phyloP scores from a whole-genome alignment of 2,329 filamentous ascomycete genomes.

The Tympanopsis confertula region DNA sequence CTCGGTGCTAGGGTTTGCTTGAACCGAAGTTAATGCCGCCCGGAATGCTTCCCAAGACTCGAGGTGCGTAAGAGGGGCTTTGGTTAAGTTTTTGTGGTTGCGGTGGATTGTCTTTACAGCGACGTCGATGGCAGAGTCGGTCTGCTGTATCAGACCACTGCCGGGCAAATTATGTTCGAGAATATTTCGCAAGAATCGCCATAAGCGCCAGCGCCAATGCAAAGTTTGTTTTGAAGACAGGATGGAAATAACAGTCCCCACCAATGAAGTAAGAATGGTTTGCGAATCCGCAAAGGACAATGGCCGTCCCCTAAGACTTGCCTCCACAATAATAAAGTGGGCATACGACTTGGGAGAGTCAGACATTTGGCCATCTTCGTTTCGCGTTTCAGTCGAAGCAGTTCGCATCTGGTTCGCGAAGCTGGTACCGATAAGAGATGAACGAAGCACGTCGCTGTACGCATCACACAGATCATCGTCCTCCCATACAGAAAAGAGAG shows the following conservation, averaged over 20 bases:
- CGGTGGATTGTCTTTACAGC: constrained; percentile 15
- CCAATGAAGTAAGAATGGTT: constrained; percentile 6
- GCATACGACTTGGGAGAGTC: constrained; percentile 16
- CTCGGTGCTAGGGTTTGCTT: neutral
- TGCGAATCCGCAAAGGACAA: constrained; percentile 7
- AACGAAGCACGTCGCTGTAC: constrained; percentile 19
- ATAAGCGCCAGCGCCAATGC: constrained; percentile 26
- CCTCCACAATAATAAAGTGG: constrained; percentile 20
- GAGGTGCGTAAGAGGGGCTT: constrained; percentile 3
- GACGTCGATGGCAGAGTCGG: constrained; percentile 10
- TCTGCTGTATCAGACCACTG: too few species aligned
- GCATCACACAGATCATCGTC: constrained; percentile 25
- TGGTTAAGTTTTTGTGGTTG: constrained; percentile 13
- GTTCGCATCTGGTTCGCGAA: constrained; percentile 4
- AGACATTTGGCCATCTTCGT: constrained; percentile 13
- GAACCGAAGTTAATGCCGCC: neutral
- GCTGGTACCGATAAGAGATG: constrained; percentile 14
- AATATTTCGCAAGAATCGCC: constrained; percentile 20
- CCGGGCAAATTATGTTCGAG: constrained; percentile 15
- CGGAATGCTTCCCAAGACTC: neutral
- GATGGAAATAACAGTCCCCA: constrained; percentile 14
- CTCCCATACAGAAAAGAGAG: constrained; percentile 26
- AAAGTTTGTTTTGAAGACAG: constrained; percentile 15
- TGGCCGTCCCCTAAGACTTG: constrained; percentile 14
- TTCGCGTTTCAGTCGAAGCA: constrained; percentile 14